These are phyloP conservation scores for Ustilago curta DNA, from an alignment of 1,284 basidiomycete genomes.

Conservation along the genomic window DNA sequence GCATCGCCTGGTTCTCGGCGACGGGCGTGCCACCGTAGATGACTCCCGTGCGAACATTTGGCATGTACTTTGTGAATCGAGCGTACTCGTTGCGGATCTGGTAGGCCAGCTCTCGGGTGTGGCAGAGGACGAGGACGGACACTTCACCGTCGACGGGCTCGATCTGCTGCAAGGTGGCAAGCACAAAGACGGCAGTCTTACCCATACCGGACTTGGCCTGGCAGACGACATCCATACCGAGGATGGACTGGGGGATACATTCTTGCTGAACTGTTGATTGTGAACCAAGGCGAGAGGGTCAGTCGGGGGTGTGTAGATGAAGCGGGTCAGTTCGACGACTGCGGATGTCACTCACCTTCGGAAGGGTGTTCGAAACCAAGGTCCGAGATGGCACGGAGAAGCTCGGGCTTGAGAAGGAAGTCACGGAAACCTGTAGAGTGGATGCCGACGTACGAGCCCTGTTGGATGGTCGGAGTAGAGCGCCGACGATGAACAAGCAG, in stretches of 20 bases:
- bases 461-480: conserved; percentile 2
- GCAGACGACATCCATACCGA: conserved; percentile 99
- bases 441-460: conserved; percentile 69
- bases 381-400: conserved; percentile 97
- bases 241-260: conserved; percentile 98
- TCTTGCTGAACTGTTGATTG: conserved; percentile 90
- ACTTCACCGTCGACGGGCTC: conserved; percentile 99
- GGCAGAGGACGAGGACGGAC: conserved; percentile 95
- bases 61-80: conserved; percentile 99
- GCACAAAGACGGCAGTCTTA: conserved; percentile 99
- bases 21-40: conserved; percentile 98
- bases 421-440: conserved; percentile 73
- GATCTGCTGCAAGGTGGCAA: conserved; percentile 96
- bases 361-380: conserved; percentile 99
- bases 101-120: conserved; percentile 98
- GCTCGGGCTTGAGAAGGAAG: conserved; percentile 95
- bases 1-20: conserved; percentile 89
- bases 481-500: neutral
- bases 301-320: neutral
- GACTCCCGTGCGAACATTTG: conserved; percentile 94
- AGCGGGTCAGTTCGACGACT: neutral
- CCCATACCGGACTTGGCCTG: conserved; percentile 99
- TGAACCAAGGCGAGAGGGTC: neutral
- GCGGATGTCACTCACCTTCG: conserved; percentile 79
- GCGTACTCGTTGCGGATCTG: conserved; percentile 99